Evolutionary conservation across 73 alveolate genomes (phyloP).

Genomic region (Uronychia binucleata): DNA sequence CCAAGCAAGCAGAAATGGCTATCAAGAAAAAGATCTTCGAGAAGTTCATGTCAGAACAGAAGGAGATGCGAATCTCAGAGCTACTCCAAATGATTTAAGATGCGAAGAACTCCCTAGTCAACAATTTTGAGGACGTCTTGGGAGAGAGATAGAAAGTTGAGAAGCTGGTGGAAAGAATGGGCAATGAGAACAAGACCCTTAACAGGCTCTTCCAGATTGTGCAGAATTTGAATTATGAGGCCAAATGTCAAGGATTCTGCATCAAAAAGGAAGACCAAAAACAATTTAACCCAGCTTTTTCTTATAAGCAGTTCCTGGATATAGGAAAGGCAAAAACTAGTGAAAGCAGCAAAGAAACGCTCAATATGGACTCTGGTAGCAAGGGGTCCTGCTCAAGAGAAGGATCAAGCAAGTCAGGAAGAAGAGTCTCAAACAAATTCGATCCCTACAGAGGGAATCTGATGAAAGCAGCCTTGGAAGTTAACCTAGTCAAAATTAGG

Average conservation of each 20-base stretch:
- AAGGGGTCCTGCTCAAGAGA: no score
- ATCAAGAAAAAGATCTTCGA: not conserved
- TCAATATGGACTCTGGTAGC: not conserved
- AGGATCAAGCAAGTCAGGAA: not conserved
- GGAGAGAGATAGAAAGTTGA: not conserved
- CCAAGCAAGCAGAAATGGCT: not conserved
- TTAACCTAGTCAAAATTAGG: not conserved
- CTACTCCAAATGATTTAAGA: not conserved
- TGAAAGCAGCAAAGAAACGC: not conserved
- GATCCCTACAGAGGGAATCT: not conserved
- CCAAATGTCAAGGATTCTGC: not conserved
- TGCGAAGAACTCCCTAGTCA: not conserved
- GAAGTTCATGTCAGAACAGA: not conserved
- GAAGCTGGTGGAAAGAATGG: not conserved
- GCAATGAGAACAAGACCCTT: not conserved
- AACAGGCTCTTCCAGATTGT: not conserved
- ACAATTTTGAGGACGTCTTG: not conserved
- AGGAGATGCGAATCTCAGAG: not conserved
- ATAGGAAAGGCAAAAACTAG: not conserved
- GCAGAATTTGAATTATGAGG: not conserved
- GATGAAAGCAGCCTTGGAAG: not conserved
- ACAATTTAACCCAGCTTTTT: no score
- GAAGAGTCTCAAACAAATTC: not conserved
- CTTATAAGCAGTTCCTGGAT: not conserved
- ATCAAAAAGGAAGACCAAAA: not conserved